These are phyloP conservation scores for Epichloe scottii DNA, from an alignment of 2,329 filamentous ascomycete species.

Conservation along the genomic window DNA sequence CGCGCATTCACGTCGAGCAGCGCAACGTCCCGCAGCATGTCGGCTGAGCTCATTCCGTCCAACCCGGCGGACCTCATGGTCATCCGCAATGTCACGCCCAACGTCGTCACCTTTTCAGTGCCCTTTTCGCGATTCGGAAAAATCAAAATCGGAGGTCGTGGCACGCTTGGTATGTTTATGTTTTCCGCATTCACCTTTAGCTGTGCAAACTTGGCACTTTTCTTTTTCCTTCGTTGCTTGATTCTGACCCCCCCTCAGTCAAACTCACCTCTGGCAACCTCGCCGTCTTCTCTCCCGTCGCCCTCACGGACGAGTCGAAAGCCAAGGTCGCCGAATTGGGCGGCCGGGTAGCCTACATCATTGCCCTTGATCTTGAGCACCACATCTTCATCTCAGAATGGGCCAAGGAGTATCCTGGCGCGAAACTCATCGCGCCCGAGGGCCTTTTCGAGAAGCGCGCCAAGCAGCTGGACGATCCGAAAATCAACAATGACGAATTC, in stretches of 20 bases:
- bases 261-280: constrained; percentile 65
- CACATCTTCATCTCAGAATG: constrained; percentile 87
- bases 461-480: constrained; percentile 33
- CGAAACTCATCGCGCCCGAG: constrained; percentile 70
- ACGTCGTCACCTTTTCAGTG: constrained; percentile 65
- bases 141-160: constrained; percentile 75
- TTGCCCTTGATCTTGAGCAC: constrained; percentile 83
- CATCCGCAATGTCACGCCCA: constrained; percentile 71
- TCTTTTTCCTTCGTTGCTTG: background rate
- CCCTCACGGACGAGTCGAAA: constrained; percentile 63
- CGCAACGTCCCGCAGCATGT: constrained; percentile 22
- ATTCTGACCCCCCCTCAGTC: constrained; percentile 34
- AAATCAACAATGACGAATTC: constrained; percentile 44
- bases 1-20: constrained; percentile 8
- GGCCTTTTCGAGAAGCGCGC: constrained; percentile 74
- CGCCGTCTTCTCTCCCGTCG: constrained; percentile 85
- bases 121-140: constrained; percentile 74
- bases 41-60: constrained; percentile 49
- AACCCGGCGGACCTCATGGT: constrained; percentile 80
- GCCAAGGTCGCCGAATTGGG: constrained; percentile 51
- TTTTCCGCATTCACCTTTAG: background rate
- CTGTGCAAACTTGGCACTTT: too few relatives aligned
- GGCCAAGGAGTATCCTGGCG: constrained; percentile 65
- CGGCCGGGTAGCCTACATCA: constrained; percentile 66
- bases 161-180: constrained; percentile 63